These are phyloP conservation scores for Phlebiopsis flavidoalba DNA, from an alignment of 768 basidiomycete species.

Conservation along the genomic window DNA sequence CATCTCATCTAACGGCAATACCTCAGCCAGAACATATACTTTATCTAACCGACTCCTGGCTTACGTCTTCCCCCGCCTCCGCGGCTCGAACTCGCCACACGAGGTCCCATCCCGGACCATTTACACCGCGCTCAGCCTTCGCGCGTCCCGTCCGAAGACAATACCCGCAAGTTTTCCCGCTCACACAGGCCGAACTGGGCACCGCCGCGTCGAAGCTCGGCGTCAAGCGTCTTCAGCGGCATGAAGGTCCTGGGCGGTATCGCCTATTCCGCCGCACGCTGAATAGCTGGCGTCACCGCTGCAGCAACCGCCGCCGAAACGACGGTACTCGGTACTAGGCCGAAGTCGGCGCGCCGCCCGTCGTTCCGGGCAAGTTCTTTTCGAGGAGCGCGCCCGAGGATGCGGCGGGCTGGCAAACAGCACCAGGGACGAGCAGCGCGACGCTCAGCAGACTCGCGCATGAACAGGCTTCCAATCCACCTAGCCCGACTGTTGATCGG, in stretches of 20 bases:
- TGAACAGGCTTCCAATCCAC: neutral
- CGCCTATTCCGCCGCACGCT: conserved; percentile 45
- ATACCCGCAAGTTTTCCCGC: conserved; percentile 20
- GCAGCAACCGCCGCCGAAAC: conserved; percentile 15
- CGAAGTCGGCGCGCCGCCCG: conserved; percentile 7
- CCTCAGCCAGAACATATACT: conserved; percentile 53
- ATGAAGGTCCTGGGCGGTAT: conserved; percentile 60
- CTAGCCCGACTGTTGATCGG: neutral
- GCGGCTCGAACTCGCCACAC: conserved; percentile 15
- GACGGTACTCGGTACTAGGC: neutral
- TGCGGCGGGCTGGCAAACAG: too few species aligned
- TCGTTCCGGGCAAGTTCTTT: conserved; percentile 37
- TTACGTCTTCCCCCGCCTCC: conserved; percentile 41
- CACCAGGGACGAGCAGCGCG: conserved; percentile 11
- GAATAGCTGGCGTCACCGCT: conserved; percentile 21
- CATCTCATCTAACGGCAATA: conserved; percentile 11
- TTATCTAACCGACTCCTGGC: conserved; percentile 61
- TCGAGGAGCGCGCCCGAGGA: conserved; percentile 60
- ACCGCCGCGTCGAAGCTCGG: conserved; percentile 54
- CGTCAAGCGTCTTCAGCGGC: conserved; percentile 55
- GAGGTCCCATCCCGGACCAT: conserved; percentile 11
- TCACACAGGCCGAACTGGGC: conserved; percentile 46
- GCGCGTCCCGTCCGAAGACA: conserved; percentile 2
- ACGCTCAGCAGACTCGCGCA: neutral
- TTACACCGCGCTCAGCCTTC: conserved; percentile 14